A percentile compares a stretch with the other conserved stretches of the same genome.
phyloP scores from a whole-genome alignment of 2,329 filamentous ascomycete genomes.

The Ceratocystis destructans region DNA sequence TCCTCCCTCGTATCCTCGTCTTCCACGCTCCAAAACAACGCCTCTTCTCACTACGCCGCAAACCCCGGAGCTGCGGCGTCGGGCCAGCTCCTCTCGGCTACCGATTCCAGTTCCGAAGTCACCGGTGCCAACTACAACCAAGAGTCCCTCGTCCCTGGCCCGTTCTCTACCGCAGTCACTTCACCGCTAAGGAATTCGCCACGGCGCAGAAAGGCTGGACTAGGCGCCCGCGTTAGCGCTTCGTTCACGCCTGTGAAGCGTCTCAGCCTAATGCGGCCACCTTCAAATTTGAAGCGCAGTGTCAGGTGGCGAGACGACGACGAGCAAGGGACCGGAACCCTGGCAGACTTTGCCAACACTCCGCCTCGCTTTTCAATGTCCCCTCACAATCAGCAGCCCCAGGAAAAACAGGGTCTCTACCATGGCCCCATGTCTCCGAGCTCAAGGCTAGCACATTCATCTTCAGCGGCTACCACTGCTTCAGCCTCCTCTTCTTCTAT shows the following conservation, averaged over 20 bases:
- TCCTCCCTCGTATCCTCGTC: not conserved
- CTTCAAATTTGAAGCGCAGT: constrained; percentile 51
- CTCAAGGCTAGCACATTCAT: constrained; percentile 1
- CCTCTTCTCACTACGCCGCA: constrained; percentile 11
- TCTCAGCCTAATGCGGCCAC: constrained; percentile 19
- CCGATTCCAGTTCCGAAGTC: constrained; percentile 15
- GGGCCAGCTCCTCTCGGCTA: constrained; percentile 15
- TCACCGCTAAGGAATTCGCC: constrained; percentile 68
- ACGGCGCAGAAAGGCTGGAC: constrained; percentile 55
- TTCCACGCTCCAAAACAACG: constrained; percentile 16
- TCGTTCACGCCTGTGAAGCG: constrained; percentile 73
- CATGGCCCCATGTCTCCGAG: constrained; percentile 4
- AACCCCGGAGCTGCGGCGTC: not conserved
- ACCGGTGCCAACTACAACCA: constrained; percentile 24
- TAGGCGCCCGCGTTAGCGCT: constrained; percentile 52
- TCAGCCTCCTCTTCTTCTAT: constrained; percentile 27
- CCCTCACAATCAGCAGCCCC: constrained; percentile 36
- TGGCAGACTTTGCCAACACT: constrained; percentile 86
- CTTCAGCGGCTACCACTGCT: not conserved
- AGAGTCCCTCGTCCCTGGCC: constrained; percentile 1
- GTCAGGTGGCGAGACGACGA: constrained; percentile 95
- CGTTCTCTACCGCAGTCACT: constrained; percentile 14
- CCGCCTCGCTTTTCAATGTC: constrained; percentile 32
- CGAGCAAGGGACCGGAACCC: constrained; percentile 61
- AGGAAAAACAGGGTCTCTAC: constrained; percentile 23